Evolutionary conservation across 805 yeast genomes (phyloP).

Genomic region (Starmerella geochares): DNA sequence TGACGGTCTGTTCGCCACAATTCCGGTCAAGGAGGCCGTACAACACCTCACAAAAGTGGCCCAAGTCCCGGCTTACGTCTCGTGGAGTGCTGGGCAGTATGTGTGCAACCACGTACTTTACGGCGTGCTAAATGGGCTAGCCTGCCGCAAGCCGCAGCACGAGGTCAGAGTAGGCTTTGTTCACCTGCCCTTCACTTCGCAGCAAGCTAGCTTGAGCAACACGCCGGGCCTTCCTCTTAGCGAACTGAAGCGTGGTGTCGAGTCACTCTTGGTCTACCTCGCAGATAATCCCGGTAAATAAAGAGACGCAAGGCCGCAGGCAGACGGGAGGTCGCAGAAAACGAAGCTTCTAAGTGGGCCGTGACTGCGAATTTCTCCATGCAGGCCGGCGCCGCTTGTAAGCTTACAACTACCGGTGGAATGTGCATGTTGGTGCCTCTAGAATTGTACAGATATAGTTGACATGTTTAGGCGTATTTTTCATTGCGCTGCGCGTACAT

Average conservation of each 20-base stretch:
- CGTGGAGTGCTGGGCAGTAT: conserved; percentile 23
- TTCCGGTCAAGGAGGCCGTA: conserved; percentile 14
- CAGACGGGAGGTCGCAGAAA: too few species aligned
- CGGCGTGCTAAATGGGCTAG: conserved; percentile 10
- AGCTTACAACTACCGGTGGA: too few species aligned
- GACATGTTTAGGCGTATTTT: neutral
- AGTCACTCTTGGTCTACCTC: conserved; percentile 1
- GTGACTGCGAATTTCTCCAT: too few species aligned
- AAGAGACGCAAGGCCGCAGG: neutral
- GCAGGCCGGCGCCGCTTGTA: too few species aligned
- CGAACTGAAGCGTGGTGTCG: conserved; percentile 11
- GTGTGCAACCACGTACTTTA: conserved; percentile 22
- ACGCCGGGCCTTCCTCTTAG: conserved; percentile 11
- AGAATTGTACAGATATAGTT: neutral
- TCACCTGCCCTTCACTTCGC: conserved; percentile 19
- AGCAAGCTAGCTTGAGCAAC: conserved; percentile 8
- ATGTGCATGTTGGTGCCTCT: too few species aligned
- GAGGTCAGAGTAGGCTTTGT: conserved; percentile 18
- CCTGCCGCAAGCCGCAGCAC: neutral
- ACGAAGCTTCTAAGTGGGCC: too few species aligned
- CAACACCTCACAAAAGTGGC: neutral
- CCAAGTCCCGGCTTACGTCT: conserved; percentile 12
- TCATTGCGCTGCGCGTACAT: conserved; percentile 36
- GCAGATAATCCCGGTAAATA: neutral
- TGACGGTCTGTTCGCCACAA: conserved; percentile 19